phyloP scores from a whole-genome alignment of 2,329 filamentous ascomycete genomes.

The Trichoderma asperellum region DNA sequence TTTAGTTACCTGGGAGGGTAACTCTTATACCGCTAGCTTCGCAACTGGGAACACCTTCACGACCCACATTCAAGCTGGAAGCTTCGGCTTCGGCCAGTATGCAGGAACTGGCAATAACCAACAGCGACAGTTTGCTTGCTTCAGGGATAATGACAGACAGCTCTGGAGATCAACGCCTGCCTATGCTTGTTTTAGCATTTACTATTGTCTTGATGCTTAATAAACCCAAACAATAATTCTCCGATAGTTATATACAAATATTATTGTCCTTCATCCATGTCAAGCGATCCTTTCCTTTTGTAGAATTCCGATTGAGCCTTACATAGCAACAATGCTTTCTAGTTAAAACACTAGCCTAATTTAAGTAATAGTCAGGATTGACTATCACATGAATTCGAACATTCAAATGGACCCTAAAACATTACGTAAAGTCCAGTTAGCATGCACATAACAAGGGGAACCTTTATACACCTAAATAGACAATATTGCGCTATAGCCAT shows the following conservation, averaged over 20 bases:
- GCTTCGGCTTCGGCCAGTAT: conserved; percentile 13
- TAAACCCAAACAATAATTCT: not conserved
- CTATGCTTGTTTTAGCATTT: conserved; percentile 21
- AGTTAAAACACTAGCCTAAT: no score
- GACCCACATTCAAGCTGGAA: not conserved
- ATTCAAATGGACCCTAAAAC: no score
- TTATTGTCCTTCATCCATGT: not conserved
- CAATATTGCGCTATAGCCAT: no score
- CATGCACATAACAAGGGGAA: no score
- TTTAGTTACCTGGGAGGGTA: conserved; percentile 3
- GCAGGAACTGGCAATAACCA: conserved; percentile 19
- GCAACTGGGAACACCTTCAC: conserved; percentile 12
- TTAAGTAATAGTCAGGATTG: no score
- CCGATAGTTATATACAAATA: not conserved
- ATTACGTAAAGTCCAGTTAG: no score
- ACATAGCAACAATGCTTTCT: no score
- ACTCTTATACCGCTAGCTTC: conserved; percentile 6
- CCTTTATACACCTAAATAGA: no score
- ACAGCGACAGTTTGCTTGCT: conserved; percentile 18
- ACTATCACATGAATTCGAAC: no score
- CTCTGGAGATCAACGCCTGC: conserved; percentile 1
- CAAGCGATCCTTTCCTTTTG: not conserved
- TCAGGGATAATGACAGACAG: conserved; percentile 17
- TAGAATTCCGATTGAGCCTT: not conserved
- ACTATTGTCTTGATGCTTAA: conserved; percentile 20